phyloP scores from a whole-genome alignment of 495 filamentous ascomycete species.

The Lasiosphaeris hirsuta region DNA sequence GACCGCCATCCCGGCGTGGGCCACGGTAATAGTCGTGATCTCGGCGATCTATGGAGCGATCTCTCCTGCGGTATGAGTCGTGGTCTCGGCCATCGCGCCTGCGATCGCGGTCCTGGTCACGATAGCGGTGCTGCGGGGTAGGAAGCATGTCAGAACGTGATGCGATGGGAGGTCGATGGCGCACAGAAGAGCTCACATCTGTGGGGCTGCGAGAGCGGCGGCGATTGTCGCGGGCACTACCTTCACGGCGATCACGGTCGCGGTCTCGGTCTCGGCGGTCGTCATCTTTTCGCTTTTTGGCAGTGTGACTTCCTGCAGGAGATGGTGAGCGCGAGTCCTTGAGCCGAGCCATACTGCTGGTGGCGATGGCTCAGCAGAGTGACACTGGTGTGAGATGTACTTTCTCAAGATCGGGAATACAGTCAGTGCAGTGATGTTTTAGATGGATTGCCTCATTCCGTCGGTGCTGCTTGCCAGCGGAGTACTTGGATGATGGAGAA shows the following conservation, averaged over 20 bases:
- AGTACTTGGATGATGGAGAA: no score
- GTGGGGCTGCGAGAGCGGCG: slow-evolving; percentile 67
- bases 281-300: slow-evolving; percentile 72
- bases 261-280: slow-evolving; percentile 70
- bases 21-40: slow-evolving; percentile 66
- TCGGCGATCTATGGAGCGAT: slow-evolving; percentile 70
- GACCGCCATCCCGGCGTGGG: slow-evolving; percentile 41
- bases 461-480: background rate
- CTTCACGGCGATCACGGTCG: slow-evolving; percentile 56
- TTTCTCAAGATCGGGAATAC: slow-evolving; percentile 31
- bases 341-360: slow-evolving; percentile 78
- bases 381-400: slow-evolving; percentile 65
- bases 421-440: slow-evolving; percentile 14
- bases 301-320: slow-evolving; percentile 87
- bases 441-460: background rate
- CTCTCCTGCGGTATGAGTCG: slow-evolving; percentile 64
- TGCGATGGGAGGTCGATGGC: background rate
- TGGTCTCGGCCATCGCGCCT: slow-evolving; percentile 56
- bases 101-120: slow-evolving; percentile 42
- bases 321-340: slow-evolving; percentile 93
- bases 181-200: slow-evolving; percentile 54
- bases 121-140: slow-evolving; percentile 53
- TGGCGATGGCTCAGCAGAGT: slow-evolving; percentile 40
- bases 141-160: slow-evolving; percentile 31
- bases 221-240: slow-evolving; percentile 52